Percentiles rank a stretch among this genome's conserved stretches.
Evolutionary conservation across 2,329 filamentous ascomycete genomes (phyloP).

Genomic region (Ophiocordyceps camponoti-saundersi): DNA sequence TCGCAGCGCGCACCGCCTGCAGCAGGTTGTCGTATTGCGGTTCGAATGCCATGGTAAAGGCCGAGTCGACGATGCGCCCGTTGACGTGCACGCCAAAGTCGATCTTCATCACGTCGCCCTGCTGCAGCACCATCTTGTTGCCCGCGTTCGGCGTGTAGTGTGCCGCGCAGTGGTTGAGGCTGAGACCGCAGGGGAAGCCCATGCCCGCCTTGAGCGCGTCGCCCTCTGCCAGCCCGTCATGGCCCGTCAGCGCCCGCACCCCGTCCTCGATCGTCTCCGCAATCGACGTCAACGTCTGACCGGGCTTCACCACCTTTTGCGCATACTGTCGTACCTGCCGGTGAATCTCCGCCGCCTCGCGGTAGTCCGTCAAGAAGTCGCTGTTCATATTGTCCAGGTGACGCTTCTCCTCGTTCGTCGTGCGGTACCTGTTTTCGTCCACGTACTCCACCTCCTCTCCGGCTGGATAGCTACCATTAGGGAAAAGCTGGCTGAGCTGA

Average conservation of each 20-base stretch:
- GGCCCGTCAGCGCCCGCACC: conserved; percentile 59
- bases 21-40: conserved; percentile 59
- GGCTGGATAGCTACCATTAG: conserved; percentile 53
- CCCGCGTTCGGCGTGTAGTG: conserved; percentile 80
- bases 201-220: conserved; percentile 66
- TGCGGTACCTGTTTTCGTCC: conserved; percentile 61
- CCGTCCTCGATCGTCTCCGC: conserved; percentile 77
- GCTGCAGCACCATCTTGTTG: conserved; percentile 57
- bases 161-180: conserved; percentile 70
- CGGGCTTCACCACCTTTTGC: conserved; percentile 64
- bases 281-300: conserved; percentile 64
- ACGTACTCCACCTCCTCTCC: conserved; percentile 66
- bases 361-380: conserved; percentile 66
- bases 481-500: conserved; percentile 54
- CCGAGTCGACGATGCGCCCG: conserved; percentile 65
- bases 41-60: conserved; percentile 65
- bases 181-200: conserved; percentile 74
- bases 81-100: conserved; percentile 72
- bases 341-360: conserved; percentile 76
- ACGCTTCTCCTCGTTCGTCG: conserved; percentile 69
- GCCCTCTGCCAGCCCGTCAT: conserved; percentile 60
- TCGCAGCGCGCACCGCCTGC: conserved; percentile 56
- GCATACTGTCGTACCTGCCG: conserved; percentile 75
- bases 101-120: conserved; percentile 66
- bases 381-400: conserved; percentile 68